Base-by-base conservation (phyloP, 306 rosid genomes). In the Quercus robur region DNA sequence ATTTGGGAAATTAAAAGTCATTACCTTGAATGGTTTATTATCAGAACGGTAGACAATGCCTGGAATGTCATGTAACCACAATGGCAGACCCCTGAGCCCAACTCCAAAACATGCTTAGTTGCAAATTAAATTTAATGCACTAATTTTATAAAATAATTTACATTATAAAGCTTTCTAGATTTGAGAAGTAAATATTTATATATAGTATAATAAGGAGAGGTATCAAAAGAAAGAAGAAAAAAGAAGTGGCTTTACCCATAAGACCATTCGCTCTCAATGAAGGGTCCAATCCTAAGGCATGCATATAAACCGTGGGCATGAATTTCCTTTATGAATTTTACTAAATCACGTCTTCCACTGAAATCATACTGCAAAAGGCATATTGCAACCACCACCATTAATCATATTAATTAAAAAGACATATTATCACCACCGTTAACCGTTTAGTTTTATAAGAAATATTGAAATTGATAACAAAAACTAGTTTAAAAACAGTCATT, bases 241-340 rank as follows among this genome's bases (percentile, higher is more conserved):
- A 18, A 41, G 33, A 41, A 66, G 23, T 30, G 21, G 11, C 11
- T 30, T 74, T 86, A 92, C 97, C 98, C 98, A 6, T 91, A 90
- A n/a, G 87, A 71, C 87, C 94, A 90, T 90, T 94, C 98, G 72
- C 91, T 80, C 86, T 94, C 93, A 54, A 92, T 91, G 83, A 88
- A 94, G 17, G 98, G 98, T 87, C 98, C 98, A 80, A 94, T 86
- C 77, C 98, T 84, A 44, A 94, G 97, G 80, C 90, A 66, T 4
- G 75, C 97, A 71, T 92, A 91, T n/a, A 94, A 81, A n/a, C 97
- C 95, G 30, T 90, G 98, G 31, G 89, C 89, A 80, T 92, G 92
- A 66, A 88, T 81, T 86, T 90, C 89, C 87, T 87, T 90, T 2
- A 92, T 82, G 82, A 94, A 94, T 68, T 74, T 81, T 17, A 94